Evolutionary conservation across 2,329 filamentous ascomycete species (phyloP).

Genomic region (Aspergillus awamori): DNA sequence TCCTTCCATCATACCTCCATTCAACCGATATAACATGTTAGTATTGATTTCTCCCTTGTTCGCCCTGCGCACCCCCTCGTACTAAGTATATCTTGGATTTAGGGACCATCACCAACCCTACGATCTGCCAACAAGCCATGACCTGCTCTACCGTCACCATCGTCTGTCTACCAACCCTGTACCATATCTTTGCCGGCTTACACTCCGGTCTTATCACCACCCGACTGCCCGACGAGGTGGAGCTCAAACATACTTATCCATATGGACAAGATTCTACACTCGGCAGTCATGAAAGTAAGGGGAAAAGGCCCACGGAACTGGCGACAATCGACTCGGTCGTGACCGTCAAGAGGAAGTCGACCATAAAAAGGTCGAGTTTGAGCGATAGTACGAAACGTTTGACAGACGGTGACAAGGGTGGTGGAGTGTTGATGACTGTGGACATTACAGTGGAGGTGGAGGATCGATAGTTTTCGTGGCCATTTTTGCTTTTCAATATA

Average conservation of each 20-base stretch:
- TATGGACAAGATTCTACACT: conserved; percentile 17
- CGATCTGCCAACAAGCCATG: conserved; percentile 26
- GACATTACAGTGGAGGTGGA: conserved; percentile 25
- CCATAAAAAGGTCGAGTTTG: not conserved
- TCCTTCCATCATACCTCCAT: conserved; percentile 21
- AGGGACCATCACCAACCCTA: conserved; percentile 24
- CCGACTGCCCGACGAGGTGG: conserved; percentile 18
- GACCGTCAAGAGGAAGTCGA: not conserved
- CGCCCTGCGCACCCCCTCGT: not conserved
- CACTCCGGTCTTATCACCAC: conserved; percentile 27
- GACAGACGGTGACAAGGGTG: conserved; percentile 11
- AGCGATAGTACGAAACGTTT: conserved; percentile 23
- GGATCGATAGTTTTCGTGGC: too few species aligned
- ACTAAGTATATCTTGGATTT: not conserved
- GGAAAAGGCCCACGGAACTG: not conserved
- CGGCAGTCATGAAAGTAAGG: conserved; percentile 7
- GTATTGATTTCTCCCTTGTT: not conserved
- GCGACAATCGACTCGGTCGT: not conserved
- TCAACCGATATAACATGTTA: conserved; percentile 26
- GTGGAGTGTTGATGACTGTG: conserved; percentile 23
- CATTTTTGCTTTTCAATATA: too few species aligned
- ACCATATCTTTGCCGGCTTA: conserved; percentile 30
- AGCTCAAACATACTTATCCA: conserved; percentile 16
- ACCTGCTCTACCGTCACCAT: conserved; percentile 28
- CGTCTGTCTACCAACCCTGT: conserved; percentile 30